These are phyloP conservation scores for Noccaea bulbosa DNA, from an alignment of 345 rosid species.

Conservation along the genomic window DNA sequence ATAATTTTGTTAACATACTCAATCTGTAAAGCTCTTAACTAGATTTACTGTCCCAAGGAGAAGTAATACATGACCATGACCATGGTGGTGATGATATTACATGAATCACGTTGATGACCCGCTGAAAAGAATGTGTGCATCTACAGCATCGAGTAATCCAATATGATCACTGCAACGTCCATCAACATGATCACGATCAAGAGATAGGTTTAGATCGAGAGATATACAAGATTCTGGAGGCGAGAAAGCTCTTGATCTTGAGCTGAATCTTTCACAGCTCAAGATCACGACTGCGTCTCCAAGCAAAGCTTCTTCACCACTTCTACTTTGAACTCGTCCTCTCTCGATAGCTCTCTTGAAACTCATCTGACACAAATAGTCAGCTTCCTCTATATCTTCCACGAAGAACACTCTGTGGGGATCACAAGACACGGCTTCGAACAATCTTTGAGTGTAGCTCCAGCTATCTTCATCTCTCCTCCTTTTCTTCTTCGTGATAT, in stretches of 20 bases:
- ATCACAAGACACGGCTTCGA: constrained; percentile 57
- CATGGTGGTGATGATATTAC: background rate
- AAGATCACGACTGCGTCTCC: constrained; percentile 68
- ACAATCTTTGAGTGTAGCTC: constrained; percentile 58
- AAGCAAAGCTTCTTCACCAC: constrained; percentile 54
- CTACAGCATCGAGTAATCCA: constrained; percentile 68
- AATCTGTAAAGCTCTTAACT: constrained; percentile 6
- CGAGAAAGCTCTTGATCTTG: constrained; percentile 64
- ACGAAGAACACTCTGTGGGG: constrained; percentile 77
- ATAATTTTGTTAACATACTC: constrained; percentile 1
- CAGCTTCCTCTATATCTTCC: constrained; percentile 70
- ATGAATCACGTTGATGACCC: constrained; percentile 12
- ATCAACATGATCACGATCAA: constrained; percentile 47
- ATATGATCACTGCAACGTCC: constrained; percentile 48
- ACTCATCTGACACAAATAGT: constrained; percentile 53
- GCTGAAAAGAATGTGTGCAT: constrained; percentile 56
- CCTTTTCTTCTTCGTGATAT: constrained; percentile 53
- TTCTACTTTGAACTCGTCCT: constrained; percentile 51
- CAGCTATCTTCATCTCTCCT: constrained; percentile 54
- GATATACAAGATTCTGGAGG: constrained; percentile 49
- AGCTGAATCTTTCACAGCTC: constrained; percentile 69
- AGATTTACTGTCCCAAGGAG: background rate
- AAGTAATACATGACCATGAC: constrained; percentile 20
- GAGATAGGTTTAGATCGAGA: constrained; percentile 70
- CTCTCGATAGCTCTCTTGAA: constrained; percentile 69